These are phyloP conservation scores for Panaeolus cyanescens DNA, from an alignment of 768 basidiomycete species.

Conservation along the genomic window DNA sequence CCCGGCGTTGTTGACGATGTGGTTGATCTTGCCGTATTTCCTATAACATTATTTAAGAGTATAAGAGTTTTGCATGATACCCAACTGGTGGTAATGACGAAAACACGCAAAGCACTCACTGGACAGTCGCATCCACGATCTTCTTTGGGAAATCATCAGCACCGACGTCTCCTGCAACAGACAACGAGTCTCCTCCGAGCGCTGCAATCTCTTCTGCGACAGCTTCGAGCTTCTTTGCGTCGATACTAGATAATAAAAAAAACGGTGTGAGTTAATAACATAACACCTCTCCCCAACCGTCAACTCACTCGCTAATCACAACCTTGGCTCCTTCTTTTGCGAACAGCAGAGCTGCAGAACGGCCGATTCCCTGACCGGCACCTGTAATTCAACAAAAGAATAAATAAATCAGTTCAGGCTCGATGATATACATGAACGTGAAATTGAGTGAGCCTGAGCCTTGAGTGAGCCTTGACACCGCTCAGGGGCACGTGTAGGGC, in stretches of 20 bases:
- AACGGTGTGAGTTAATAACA: constrained; percentile 4
- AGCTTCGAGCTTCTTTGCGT: constrained; percentile 62
- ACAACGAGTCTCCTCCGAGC: constrained; percentile 72
- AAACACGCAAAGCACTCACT: constrained; percentile 55
- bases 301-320: constrained; percentile 75
- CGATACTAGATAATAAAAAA: constrained; percentile 51
- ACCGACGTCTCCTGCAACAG: constrained; percentile 77
- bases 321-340: constrained; percentile 87
- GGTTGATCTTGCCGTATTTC: constrained; percentile 83
- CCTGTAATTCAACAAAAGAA: constrained; percentile 50
- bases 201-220: constrained; percentile 76
- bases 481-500: too few relatives aligned
- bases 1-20: constrained; percentile 84
- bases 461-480: too few relatives aligned
- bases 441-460: too few relatives aligned
- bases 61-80: not conserved
- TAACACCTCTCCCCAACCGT: too few relatives aligned
- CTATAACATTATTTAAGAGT: constrained; percentile 30
- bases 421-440: too few relatives aligned
- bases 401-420: not conserved
- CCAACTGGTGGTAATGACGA: not conserved
- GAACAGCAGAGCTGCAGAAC: constrained; percentile 72
- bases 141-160: constrained; percentile 83
- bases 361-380: constrained; percentile 85
- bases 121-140: constrained; percentile 73